Evolutionary conservation across 441 rosid genomes (phyloP).

Genomic region (Erodium moschatum): DNA sequence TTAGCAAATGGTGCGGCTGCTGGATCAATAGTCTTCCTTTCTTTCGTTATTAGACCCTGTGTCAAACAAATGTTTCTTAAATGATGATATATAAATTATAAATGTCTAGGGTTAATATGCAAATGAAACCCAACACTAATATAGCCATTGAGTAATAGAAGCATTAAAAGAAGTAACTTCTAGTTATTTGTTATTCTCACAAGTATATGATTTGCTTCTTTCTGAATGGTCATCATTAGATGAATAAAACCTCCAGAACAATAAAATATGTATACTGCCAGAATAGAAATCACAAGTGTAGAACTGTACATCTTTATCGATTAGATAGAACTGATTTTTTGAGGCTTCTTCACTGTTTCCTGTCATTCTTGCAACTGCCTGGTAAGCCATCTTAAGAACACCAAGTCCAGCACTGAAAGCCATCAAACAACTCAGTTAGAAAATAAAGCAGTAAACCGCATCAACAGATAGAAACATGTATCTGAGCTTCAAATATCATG

Average conservation of each 20-base stretch:
- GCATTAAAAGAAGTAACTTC: background rate
- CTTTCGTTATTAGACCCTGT: conserved; percentile 89
- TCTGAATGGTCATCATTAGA: background rate
- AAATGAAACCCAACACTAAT: conserved; percentile 11
- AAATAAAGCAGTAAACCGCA: conserved; percentile 6
- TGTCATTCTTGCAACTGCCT: conserved; percentile 70
- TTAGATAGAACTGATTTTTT: conserved; percentile 52
- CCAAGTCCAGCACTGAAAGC: conserved; percentile 90
- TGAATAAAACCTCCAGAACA: background rate
- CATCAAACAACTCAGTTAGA: conserved; percentile 18
- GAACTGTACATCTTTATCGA: conserved; percentile 78
- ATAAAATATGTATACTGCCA: background rate
- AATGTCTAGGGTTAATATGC: conserved; percentile 3
- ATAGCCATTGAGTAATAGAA: background rate
- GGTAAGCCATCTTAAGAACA: conserved; percentile 63
- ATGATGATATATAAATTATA: background rate
- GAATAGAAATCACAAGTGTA: conserved; percentile 8
- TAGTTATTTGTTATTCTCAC: conserved; percentile 1
- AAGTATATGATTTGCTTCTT: background rate
- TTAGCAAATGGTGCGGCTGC: conserved; percentile 81
- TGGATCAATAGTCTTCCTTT: conserved; percentile 74
- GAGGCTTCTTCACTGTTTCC: conserved; percentile 46
- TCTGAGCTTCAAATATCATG: background rate
- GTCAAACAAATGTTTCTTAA: conserved; percentile 15
- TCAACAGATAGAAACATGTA: conserved; percentile 12